A percentile compares a stretch with the other conserved stretches of the same genome.
Conservation (phyloP, 2,329 filamentous ascomycete species). For the Sclerotinia borealis region DNA sequence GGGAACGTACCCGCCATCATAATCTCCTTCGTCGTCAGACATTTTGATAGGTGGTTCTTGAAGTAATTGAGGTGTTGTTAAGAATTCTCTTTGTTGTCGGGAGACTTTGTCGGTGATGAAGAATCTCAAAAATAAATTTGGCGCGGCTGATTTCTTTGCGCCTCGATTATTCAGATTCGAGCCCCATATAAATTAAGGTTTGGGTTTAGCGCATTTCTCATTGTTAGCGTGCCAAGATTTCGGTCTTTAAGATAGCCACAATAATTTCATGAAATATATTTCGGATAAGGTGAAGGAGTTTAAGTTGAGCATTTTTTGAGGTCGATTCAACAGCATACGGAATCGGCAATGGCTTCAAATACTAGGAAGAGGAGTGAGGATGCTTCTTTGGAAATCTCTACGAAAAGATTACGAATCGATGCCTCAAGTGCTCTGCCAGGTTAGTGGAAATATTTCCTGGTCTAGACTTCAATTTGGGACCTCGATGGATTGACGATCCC, state of each 20-base stretch:
- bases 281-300: slow-evolving; percentile 1
- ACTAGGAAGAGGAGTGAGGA: slow-evolving; percentile 23
- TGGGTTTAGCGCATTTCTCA: slow-evolving; percentile 11
- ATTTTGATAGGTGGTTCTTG: slow-evolving; percentile 37
- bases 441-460: slow-evolving; percentile 11
- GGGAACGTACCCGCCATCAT: slow-evolving; percentile 16
- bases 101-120: slow-evolving; percentile 3
- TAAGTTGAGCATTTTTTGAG: not conserved
- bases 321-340: not conserved
- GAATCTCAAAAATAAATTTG: slow-evolving; percentile 23
- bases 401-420: slow-evolving; percentile 23
- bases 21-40: slow-evolving; percentile 57
- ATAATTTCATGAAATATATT: slow-evolving; percentile 15
- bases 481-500: slow-evolving; percentile 7
- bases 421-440: slow-evolving; percentile 9
- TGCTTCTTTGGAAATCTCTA: slow-evolving; percentile 14
- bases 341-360: slow-evolving; percentile 22
- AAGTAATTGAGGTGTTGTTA: not conserved
- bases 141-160: slow-evolving; percentile 9
- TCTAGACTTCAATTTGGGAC: slow-evolving; percentile 9
- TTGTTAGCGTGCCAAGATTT: slow-evolving; percentile 24
- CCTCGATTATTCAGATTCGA: slow-evolving; percentile 2
- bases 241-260: slow-evolving; percentile 9
- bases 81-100: slow-evolving; percentile 6
- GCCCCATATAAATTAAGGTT: slow-evolving; percentile 23